These are phyloP conservation scores for Aaosphaeria pasadenensis DNA, from an alignment of 2,329 filamentous ascomycete genomes.

Conservation along the genomic window DNA sequence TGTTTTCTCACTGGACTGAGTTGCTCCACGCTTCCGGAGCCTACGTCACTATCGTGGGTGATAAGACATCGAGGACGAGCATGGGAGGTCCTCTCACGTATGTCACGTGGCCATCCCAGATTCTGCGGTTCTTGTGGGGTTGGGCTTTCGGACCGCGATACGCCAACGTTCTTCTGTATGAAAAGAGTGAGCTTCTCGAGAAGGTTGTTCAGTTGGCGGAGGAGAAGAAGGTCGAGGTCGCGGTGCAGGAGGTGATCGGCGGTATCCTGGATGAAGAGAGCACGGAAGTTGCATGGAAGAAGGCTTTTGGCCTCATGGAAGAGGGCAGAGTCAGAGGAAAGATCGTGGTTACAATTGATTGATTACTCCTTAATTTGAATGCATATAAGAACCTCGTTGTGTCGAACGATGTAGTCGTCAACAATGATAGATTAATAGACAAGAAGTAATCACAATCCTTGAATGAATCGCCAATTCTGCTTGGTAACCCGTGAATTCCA, in stretches of 20 bases:
- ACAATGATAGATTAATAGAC: too few relatives aligned
- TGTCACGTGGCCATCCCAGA: slow-evolving; percentile 25
- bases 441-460: too few relatives aligned
- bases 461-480: too few relatives aligned
- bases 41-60: slow-evolving; percentile 43
- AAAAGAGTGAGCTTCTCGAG: slow-evolving; percentile 21
- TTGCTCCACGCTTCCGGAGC: slow-evolving; percentile 32
- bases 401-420: too few relatives aligned
- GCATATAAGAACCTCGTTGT: too few relatives aligned
- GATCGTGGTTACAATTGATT: slow-evolving; percentile 22
- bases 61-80: slow-evolving; percentile 37
- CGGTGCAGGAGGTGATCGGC: slow-evolving; percentile 26
- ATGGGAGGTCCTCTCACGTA: slow-evolving; percentile 36
- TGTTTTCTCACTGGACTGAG: slow-evolving; percentile 37
- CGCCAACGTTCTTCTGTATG: slow-evolving; percentile 22
- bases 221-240: slow-evolving; percentile 15
- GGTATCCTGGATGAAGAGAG: slow-evolving; percentile 19
- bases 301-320: slow-evolving; percentile 19
- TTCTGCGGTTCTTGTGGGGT: slow-evolving; percentile 18
- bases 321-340: slow-evolving; percentile 27
- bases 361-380: too few relatives aligned
- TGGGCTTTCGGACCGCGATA: slow-evolving; percentile 26
- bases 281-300: slow-evolving; percentile 17
- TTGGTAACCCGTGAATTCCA: too few relatives aligned
- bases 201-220: slow-evolving; percentile 19